Conservation (phyloP, 441 rosid genomes). For the Monsonia emarginata region DNA sequence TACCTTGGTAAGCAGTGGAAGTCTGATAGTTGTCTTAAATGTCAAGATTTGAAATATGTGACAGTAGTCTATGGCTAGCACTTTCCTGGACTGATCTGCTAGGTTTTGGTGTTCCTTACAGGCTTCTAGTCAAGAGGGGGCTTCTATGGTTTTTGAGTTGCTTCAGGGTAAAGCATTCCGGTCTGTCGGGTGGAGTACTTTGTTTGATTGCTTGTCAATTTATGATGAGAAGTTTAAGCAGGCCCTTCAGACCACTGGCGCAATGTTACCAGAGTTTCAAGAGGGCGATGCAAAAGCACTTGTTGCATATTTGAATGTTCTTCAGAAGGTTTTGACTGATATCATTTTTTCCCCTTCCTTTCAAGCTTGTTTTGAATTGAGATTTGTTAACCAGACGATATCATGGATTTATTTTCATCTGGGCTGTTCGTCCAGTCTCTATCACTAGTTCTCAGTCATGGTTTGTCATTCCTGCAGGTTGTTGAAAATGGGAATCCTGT, state of each 20-base stretch:
- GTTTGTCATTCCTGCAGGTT: constrained; percentile 36
- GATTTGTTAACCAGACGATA: not conserved
- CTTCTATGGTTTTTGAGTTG: constrained; percentile 80
- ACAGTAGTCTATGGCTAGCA: constrained; percentile 7
- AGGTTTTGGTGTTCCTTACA: constrained; percentile 26
- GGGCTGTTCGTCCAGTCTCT: not conserved
- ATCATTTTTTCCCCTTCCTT: not conserved
- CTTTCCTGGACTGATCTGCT: constrained; percentile 16
- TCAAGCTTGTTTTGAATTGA: not conserved
- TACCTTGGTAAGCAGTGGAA: constrained; percentile 61
- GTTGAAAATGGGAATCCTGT: constrained; percentile 73
- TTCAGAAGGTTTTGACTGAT: constrained; percentile 57
- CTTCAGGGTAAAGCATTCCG: constrained; percentile 84
- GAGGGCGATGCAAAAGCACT: constrained; percentile 97
- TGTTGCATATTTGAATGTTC: constrained; percentile 90
- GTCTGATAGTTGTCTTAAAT: constrained; percentile 9
- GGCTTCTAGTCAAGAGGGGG: constrained; percentile 95
- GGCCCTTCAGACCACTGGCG: constrained; percentile 75
- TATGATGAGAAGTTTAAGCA: constrained; percentile 89
- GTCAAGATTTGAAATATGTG: constrained; percentile 11
- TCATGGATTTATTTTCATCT: not conserved
- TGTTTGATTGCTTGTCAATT: constrained; percentile 74
- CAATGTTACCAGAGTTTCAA: constrained; percentile 79
- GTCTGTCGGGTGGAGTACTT: constrained; percentile 85
- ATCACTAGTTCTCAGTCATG: not conserved